These are phyloP conservation scores for Solanum paucissectum DNA, from an alignment of 257 asterid genomes.

Conservation along the genomic window DNA sequence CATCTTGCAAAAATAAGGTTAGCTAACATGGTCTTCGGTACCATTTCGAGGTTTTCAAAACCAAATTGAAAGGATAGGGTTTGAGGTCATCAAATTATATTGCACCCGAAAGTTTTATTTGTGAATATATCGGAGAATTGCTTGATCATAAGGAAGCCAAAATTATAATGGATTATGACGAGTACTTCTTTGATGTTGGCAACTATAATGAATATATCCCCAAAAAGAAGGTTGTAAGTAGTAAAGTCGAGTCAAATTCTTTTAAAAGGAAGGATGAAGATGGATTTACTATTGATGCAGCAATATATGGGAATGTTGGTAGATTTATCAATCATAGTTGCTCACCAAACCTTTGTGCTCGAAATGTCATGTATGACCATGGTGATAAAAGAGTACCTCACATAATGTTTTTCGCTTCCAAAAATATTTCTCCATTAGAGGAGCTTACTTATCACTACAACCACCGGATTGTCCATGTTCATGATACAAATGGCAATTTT, in stretches of 20 bases:
- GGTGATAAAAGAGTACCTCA: constrained; percentile 30
- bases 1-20: no score
- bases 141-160: constrained; percentile 4
- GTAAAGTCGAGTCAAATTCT: neutral
- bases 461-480: neutral
- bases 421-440: neutral
- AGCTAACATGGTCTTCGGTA: neutral
- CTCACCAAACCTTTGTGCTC: constrained; percentile 30
- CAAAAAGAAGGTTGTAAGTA: neutral
- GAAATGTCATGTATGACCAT: constrained; percentile 26
- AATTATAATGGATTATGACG: neutral
- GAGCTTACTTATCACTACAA: constrained; percentile 3
- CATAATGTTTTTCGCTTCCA: constrained; percentile 35
- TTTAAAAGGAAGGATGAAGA: no score
- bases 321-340: constrained; percentile 28
- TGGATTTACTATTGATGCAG: no score
- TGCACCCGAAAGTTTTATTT: constrained; percentile 26
- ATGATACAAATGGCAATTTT: constrained; percentile 15
- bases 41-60: constrained; percentile 29
- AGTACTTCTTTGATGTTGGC: constrained; percentile 1
- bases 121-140: constrained; percentile 37
- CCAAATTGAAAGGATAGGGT: constrained; percentile 29
- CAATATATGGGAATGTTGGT: constrained; percentile 25
- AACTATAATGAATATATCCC: neutral
- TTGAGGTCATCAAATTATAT: constrained; percentile 29